phyloP scores from a whole-genome alignment of 2,329 filamentous ascomycete species.

The Didymella keratinophila region DNA sequence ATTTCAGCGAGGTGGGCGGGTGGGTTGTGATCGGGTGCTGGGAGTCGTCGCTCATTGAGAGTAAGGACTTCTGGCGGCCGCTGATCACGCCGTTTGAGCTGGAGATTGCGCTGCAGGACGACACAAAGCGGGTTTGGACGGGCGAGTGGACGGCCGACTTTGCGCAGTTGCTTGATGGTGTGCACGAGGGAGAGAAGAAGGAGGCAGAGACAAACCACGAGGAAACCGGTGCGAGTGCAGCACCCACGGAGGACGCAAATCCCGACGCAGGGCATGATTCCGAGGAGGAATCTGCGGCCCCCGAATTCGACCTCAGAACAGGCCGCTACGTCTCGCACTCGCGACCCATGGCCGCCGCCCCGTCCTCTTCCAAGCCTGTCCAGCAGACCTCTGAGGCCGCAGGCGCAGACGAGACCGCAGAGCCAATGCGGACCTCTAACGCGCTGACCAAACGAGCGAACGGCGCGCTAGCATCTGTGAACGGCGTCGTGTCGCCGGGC shows the following conservation, averaged over 20 bases:
- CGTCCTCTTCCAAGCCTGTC: conserved; percentile 30
- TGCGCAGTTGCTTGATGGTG: conserved; percentile 66
- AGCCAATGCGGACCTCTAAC: conserved; percentile 45
- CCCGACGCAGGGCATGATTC: conserved; percentile 67
- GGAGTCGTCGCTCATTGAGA: conserved; percentile 93
- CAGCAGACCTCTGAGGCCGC: conserved; percentile 11
- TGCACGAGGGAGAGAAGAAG: not conserved
- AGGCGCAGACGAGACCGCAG: not conserved
- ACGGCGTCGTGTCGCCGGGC: conserved; percentile 87
- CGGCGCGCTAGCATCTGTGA: conserved; percentile 80
- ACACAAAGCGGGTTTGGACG: conserved; percentile 82
- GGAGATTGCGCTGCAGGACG: conserved; percentile 75
- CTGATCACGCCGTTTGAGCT: conserved; percentile 97
- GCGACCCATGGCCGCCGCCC: conserved; percentile 66
- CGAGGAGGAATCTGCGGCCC: conserved; percentile 72
- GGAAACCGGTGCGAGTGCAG: not conserved
- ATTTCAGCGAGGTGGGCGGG: conserved; percentile 92
- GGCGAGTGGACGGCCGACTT: conserved; percentile 91
- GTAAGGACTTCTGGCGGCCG: conserved; percentile 85
- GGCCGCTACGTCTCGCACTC: conserved; percentile 82
- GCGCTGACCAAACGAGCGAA: conserved; percentile 71
- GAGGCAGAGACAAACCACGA: conserved; percentile 48
- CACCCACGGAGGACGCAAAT: conserved; percentile 17
- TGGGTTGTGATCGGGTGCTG: conserved; percentile 99
- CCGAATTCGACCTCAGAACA: conserved; percentile 91